Percentiles rank a stretch among this genome's conserved stretches.
Evolutionary conservation across 306 rosid species (phyloP).

Genomic region (Medicago ruthenica): DNA sequence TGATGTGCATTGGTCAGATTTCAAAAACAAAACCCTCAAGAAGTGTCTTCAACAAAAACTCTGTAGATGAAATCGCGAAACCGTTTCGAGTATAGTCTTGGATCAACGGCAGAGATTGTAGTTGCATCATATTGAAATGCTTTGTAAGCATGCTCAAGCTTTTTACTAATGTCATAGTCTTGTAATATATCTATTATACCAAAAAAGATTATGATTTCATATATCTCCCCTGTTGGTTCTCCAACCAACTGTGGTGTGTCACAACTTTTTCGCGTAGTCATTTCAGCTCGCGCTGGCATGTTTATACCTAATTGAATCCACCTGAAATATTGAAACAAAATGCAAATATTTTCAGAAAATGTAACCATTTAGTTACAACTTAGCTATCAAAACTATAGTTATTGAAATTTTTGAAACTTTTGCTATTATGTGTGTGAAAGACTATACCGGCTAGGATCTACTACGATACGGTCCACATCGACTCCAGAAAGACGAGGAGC

Average conservation of each 20-base stretch:
- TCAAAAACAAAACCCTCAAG: constrained; percentile 44
- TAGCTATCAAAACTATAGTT: neutral
- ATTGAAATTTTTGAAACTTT: constrained; percentile 12
- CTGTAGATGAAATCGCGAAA: constrained; percentile 95
- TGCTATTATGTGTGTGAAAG: constrained; percentile 27
- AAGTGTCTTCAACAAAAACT: constrained; percentile 88
- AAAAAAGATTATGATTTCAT: constrained; percentile 77
- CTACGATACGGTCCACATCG: constrained; percentile 61
- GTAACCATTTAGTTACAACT: constrained; percentile 20
- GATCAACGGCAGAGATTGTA: constrained; percentile 95
- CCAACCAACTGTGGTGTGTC: constrained; percentile 90
- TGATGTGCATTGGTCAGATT: constrained; percentile 42
- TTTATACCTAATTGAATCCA: constrained; percentile 77
- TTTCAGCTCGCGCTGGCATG: constrained; percentile 89
- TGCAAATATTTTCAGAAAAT: constrained; percentile 17
- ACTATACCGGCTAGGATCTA: constrained; percentile 65
- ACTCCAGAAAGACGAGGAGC: constrained; percentile 57
- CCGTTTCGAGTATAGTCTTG: constrained; percentile 86
- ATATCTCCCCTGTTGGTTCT: constrained; percentile 83
- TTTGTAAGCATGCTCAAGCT: constrained; percentile 98
- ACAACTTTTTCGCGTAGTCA: constrained; percentile 59
- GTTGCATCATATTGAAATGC: constrained; percentile 88
- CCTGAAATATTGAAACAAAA: constrained; percentile 51
- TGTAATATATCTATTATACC: constrained; percentile 95
- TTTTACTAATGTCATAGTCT: constrained; percentile 94